phyloP scores from a whole-genome alignment of 1,139 yeast genomes.

The Yamadazyma diddensiae region DNA sequence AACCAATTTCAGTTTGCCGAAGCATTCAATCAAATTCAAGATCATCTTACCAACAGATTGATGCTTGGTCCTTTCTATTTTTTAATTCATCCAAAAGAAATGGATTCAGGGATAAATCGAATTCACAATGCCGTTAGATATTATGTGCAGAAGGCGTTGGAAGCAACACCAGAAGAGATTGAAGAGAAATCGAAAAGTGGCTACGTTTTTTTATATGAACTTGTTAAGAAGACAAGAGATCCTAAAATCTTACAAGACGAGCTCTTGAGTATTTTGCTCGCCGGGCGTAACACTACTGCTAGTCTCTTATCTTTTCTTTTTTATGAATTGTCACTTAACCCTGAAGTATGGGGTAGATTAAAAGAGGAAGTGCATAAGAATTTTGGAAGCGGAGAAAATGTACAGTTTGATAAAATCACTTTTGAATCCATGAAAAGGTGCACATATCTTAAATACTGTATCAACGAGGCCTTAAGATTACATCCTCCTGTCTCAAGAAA shows the following conservation, averaged over 20 bases:
- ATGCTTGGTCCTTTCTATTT: constrained; percentile 29
- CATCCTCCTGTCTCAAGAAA: constrained; percentile 55
- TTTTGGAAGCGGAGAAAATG: constrained; percentile 24
- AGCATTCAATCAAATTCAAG: constrained; percentile 33
- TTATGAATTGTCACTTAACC: constrained; percentile 41
- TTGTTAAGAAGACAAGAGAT: constrained; percentile 45
- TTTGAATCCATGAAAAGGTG: constrained; percentile 50
- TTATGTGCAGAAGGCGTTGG: constrained; percentile 24
- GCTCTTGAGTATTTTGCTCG: constrained; percentile 44
- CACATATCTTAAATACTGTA: constrained; percentile 43
- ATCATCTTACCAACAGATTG: constrained; percentile 27
- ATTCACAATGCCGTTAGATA: constrained; percentile 27
- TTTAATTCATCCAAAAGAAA: constrained; percentile 20
- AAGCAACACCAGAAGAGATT: constrained; percentile 22
- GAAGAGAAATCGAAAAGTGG: constrained; percentile 30
- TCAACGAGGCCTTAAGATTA: constrained; percentile 50
- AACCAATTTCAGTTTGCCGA: constrained; percentile 34
- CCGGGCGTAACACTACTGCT: constrained; percentile 56
- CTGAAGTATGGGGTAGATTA: constrained; percentile 32
- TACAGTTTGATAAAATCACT: constrained; percentile 19
- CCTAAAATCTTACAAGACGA: constrained; percentile 46
- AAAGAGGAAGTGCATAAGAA: constrained; percentile 26
- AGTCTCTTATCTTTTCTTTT: constrained; percentile 43
- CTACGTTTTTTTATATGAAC: constrained; percentile 44
- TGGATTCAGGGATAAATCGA: constrained; percentile 18